These are phyloP conservation scores for Ophiocordyceps camponoti-leonardi DNA, from an alignment of 2,329 filamentous ascomycete species.

Conservation along the genomic window DNA sequence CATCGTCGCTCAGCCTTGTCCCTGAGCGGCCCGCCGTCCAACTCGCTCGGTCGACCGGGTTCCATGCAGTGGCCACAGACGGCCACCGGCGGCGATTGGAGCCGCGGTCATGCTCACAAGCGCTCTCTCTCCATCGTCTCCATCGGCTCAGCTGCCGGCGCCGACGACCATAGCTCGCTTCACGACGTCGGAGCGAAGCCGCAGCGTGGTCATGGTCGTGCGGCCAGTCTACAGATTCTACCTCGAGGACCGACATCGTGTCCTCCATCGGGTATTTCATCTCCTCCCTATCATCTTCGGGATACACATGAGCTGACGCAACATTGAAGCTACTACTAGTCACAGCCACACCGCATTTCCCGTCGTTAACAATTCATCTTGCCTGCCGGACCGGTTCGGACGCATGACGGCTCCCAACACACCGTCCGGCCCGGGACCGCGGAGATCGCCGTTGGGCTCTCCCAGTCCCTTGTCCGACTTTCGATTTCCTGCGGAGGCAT, in stretches of 20 bases:
- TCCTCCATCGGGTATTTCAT: constrained; percentile 20
- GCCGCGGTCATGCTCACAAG: constrained; percentile 43
- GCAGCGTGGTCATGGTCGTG: constrained; percentile 52
- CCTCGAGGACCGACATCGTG: constrained; percentile 23
- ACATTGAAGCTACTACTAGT: constrained; percentile 14
- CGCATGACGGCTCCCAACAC: constrained; percentile 27
- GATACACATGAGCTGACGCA: constrained; percentile 1
- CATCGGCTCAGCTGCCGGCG: constrained; percentile 39
- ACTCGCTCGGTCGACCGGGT: constrained; percentile 25
- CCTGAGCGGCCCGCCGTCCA: constrained; percentile 33
- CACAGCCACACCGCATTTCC: constrained; percentile 30
- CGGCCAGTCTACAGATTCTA: constrained; percentile 62
- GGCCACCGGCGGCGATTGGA: constrained; percentile 12
- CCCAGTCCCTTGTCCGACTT: constrained; percentile 35
- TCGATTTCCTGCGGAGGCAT: constrained; percentile 33
- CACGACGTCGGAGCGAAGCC: constrained; percentile 26
- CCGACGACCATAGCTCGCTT: constrained; percentile 27
- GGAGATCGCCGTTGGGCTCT: constrained; percentile 22
- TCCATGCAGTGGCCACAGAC: constrained; percentile 28
- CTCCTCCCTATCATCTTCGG: not conserved
- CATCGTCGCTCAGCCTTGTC: constrained; percentile 51
- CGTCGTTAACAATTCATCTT: constrained; percentile 33
- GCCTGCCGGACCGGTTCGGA: constrained; percentile 30
- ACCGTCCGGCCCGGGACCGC: constrained; percentile 17
- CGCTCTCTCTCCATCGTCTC: constrained; percentile 72